phyloP scores from a whole-genome alignment of 169 alveolate species.

The Cryptosporidium ubiquitum region DNA sequence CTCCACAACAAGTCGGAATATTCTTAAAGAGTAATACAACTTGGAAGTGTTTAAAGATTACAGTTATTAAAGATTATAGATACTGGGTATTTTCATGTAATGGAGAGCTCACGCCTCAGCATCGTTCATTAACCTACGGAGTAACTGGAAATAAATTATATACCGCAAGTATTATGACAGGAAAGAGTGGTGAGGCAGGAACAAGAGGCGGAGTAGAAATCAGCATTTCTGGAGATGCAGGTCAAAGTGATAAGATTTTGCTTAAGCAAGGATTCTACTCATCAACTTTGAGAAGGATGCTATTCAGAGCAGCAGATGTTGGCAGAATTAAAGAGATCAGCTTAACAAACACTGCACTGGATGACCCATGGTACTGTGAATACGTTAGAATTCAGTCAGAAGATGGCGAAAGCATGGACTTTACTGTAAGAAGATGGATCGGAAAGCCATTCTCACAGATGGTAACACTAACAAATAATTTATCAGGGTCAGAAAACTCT shows the following conservation, averaged over 20 bases:
- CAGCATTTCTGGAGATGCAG: slow-evolving; percentile 82
- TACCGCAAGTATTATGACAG: slow-evolving; percentile 77
- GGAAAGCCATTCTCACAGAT: slow-evolving; percentile 84
- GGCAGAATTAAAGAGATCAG: slow-evolving; percentile 84
- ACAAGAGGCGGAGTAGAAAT: slow-evolving; percentile 83
- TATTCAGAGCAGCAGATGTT: slow-evolving; percentile 87
- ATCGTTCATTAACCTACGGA: slow-evolving; percentile 74
- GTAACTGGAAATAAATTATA: slow-evolving; percentile 80
- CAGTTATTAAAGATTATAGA: slow-evolving; percentile 86
- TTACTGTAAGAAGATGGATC: slow-evolving; percentile 86
- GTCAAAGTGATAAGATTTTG: slow-evolving; percentile 82
- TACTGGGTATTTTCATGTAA: slow-evolving; percentile 90
- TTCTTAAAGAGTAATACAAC: slow-evolving; percentile 81
- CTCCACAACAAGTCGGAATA: slow-evolving; percentile 83
- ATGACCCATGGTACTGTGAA: slow-evolving; percentile 89
- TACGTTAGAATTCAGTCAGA: slow-evolving; percentile 80
- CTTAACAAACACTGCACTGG: slow-evolving; percentile 81
- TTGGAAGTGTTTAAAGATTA: slow-evolving; percentile 89
- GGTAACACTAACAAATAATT: slow-evolving; percentile 78
- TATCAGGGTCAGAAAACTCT: slow-evolving; percentile 81
- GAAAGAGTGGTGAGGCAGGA: slow-evolving; percentile 82
- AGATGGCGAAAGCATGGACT: slow-evolving; percentile 79
- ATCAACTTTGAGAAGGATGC: slow-evolving; percentile 80
- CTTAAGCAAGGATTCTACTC: slow-evolving; percentile 76
- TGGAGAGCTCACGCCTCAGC: slow-evolving; percentile 79